Conservation (phyloP, 1,284 basidiomycete species). For the Laetiporus sulphureus region DNA sequence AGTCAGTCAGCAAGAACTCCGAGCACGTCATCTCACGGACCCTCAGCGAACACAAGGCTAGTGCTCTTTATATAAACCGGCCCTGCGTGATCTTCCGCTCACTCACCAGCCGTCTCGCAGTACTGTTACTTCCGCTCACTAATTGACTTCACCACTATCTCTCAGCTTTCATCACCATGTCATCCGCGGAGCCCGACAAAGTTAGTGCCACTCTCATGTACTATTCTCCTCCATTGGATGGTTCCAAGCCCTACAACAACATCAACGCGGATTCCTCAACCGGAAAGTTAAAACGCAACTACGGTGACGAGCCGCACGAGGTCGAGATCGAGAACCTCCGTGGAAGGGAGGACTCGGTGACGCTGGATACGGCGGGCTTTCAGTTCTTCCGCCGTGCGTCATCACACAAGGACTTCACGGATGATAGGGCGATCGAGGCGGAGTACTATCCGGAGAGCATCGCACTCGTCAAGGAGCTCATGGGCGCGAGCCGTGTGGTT, state of each 20-base stretch:
- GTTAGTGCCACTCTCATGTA: slow-evolving; percentile 23
- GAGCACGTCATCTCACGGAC: slow-evolving; percentile 7
- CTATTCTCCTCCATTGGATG: slow-evolving; percentile 26
- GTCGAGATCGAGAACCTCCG: slow-evolving; percentile 50
- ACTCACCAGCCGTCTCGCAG: background rate
- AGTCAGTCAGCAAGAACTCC: background rate
- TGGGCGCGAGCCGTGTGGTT: slow-evolving; percentile 52
- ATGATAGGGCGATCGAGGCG: slow-evolving; percentile 40
- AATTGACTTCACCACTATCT: background rate
- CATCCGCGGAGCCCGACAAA: too few species aligned
- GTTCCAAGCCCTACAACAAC: slow-evolving; percentile 23
- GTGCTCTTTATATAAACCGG: too few species aligned
- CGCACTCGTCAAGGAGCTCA: slow-evolving; percentile 51
- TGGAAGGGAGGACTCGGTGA: slow-evolving; percentile 40
- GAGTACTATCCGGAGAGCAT: slow-evolving; percentile 58
- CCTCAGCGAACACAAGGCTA: background rate
- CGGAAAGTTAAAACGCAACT: slow-evolving; percentile 19
- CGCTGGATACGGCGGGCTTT: slow-evolving; percentile 52
- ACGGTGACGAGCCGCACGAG: slow-evolving; percentile 14
- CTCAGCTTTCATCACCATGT: too few species aligned
- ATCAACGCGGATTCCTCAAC: slow-evolving; percentile 21
- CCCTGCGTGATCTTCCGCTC: too few species aligned
- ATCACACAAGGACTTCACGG: slow-evolving; percentile 36
- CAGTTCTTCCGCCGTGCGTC: slow-evolving; percentile 37
- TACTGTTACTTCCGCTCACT: background rate